Base-by-base conservation (phyloP, 805 yeast genomes). In the Starmerella vitae region DNA sequence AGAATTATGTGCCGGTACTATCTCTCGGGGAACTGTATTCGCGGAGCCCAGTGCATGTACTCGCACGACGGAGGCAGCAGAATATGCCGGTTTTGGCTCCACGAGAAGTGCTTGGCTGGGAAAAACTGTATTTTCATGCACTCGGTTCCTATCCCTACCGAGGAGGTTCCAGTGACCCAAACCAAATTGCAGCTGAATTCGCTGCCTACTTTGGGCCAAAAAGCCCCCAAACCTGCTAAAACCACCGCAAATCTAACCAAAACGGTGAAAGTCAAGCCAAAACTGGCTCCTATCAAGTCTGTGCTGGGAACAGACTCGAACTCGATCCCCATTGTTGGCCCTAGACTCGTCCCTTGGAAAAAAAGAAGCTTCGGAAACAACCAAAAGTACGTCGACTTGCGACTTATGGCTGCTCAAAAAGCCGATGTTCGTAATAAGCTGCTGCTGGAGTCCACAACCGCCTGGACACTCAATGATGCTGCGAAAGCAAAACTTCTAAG, bases 61-160 rank as follows among this genome's bases (percentile, higher is more conserved):
- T 57, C 66, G 37, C 72, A 68, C 48, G 71, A 68, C 41, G 35
- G 66, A 22, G 53, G 63, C 2, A 48, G 56, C n/a, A 52, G 65
- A 19, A 59, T 64, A 7, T 68, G 72, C 41, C 55, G 68, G 21
- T 68, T 62, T 48, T 68, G 72, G 72, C 51, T 68, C 5, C 62
- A 60, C 27, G 67, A 68, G 2, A 51, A 54, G 9, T 68, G 72
- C 44, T 36, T 62, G 5, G 66, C 67, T 5, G 71, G 70, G 8
- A 61, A 58, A 8, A 39, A 42, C 2, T 68, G 72, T 47, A 48
- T 50, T 27, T 68, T 66, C 44, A 49, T 61, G 34, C 72, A 68
- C 43, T 52, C 55, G 17, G 47, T 63, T 6, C 66, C 68, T 3
- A 44, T 43, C 2, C 13, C 21, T 17, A 10, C 9, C 22, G 30